A percentile compares a stretch with the other conserved stretches of the same genome.
Conservation (phyloP, 208 protist species). For the Leishmania aethiopica region DNA sequence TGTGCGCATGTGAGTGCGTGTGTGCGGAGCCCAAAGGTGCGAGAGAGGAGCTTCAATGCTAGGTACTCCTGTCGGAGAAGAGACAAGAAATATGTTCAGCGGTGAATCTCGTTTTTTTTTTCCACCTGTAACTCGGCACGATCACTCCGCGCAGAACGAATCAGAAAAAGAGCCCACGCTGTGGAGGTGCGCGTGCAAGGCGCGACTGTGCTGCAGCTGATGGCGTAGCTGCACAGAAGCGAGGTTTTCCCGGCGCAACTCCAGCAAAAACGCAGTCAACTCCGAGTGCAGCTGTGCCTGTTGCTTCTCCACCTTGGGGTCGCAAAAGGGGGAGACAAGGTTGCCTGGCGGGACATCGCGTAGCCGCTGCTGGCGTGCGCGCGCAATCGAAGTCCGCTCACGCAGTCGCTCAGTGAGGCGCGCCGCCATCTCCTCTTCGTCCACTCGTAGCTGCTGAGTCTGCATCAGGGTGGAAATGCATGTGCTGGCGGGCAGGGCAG, state of each 20-base stretch:
- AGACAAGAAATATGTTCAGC: not conserved
- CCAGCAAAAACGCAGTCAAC: slow-evolving; percentile 53
- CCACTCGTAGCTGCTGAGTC: slow-evolving; percentile 5
- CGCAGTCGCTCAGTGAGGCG: slow-evolving; percentile 40
- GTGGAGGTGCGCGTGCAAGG: slow-evolving; percentile 12
- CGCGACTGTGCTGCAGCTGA: slow-evolving; percentile 40
- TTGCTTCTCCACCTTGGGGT: slow-evolving; percentile 51
- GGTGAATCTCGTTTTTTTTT: not conserved
- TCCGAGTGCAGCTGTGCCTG: slow-evolving; percentile 56
- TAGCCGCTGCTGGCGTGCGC: not conserved
- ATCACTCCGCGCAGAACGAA: not conserved
- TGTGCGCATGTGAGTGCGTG: not conserved
- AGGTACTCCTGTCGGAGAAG: not conserved
- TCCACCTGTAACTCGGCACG: not conserved
- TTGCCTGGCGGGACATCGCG: not conserved
- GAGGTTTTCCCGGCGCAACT: slow-evolving; percentile 38
- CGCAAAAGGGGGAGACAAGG: slow-evolving; percentile 33
- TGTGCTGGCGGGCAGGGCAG: not conserved
- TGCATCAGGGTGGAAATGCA: not conserved
- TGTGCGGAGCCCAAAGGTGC: too few species aligned
- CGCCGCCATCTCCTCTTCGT: slow-evolving; percentile 26
- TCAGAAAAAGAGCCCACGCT: not conserved
- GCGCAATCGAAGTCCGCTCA: not conserved
- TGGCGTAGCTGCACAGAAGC: slow-evolving; percentile 32
- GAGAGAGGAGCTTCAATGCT: not conserved